These are phyloP conservation scores for Brassica carinata DNA, from an alignment of 345 rosid genomes.

Conservation along the genomic window DNA sequence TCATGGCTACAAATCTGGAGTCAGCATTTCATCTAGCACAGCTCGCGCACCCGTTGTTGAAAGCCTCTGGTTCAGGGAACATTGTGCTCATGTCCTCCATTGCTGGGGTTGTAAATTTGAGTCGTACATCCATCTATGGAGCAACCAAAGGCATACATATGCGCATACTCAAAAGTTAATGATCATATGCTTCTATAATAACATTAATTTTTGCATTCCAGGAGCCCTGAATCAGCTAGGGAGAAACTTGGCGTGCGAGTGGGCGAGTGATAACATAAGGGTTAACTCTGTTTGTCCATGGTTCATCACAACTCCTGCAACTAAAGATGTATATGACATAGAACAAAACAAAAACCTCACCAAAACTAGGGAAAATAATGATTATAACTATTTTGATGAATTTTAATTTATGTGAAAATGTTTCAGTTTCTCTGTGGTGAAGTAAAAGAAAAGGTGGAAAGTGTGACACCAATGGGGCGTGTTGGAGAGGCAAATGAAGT, in stretches of 20 bases:
- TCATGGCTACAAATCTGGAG: constrained; percentile 71
- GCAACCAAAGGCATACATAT: constrained; percentile 36
- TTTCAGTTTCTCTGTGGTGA: constrained; percentile 52
- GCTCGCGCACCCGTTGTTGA: constrained; percentile 67
- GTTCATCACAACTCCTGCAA: constrained; percentile 12
- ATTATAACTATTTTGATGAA: not conserved
- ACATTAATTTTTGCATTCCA: not conserved
- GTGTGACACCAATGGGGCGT: constrained; percentile 65
- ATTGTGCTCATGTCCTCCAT: constrained; percentile 72
- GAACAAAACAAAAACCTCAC: not conserved
- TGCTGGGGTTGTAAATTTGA: constrained; percentile 42
- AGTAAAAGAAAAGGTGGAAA: constrained; percentile 41
- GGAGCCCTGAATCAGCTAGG: constrained; percentile 38
- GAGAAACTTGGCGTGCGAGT: constrained; percentile 35
- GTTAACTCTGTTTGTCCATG: constrained; percentile 35
- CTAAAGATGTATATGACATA: constrained; percentile 22
- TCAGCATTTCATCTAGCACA: constrained; percentile 74
- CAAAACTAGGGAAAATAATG: not conserved
- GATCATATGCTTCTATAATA: not conserved
- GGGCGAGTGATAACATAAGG: constrained; percentile 36
- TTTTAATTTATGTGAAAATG: constrained; percentile 1
- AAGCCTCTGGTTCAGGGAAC: constrained; percentile 60
- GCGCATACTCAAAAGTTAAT: not conserved
- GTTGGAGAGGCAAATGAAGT: constrained; percentile 76
- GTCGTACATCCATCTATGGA: constrained; percentile 21